Evolutionary conservation across 2,329 filamentous ascomycete species (phyloP).

Genomic region (Beauveria pseudobassiana): DNA sequence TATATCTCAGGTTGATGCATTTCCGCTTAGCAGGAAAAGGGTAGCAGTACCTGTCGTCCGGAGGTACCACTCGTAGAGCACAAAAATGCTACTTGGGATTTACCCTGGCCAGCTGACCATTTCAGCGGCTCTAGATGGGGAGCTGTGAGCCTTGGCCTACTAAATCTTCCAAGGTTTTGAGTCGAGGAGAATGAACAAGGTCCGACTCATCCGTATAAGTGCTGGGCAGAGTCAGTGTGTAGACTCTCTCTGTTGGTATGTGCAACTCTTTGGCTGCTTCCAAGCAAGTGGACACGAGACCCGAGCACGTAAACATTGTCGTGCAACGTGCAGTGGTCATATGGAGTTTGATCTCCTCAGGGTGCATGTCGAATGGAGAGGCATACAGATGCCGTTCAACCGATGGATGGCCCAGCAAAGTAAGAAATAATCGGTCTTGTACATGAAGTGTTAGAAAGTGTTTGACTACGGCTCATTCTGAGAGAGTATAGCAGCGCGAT

Average conservation of each 20-base stretch:
- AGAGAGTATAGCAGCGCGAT: not conserved
- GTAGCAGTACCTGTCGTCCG: slow-evolving; percentile 9
- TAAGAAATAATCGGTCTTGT: not conserved
- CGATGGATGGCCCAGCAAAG: not conserved
- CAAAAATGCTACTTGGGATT: slow-evolving; percentile 4
- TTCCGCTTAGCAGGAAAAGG: too few relatives aligned
- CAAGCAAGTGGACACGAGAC: not conserved
- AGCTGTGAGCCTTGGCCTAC: not conserved
- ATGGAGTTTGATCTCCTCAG: not conserved
- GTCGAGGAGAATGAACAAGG: not conserved
- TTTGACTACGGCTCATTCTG: too few relatives aligned
- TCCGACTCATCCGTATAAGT: not conserved
- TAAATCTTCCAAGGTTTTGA: not conserved
- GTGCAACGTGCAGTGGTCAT: not conserved
- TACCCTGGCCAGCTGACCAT: not conserved
- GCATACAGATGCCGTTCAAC: not conserved
- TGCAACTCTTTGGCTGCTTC: not conserved
- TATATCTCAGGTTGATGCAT: not conserved
- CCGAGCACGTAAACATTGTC: not conserved
- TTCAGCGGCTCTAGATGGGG: not conserved
- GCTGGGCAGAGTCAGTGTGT: not conserved
- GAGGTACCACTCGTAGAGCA: slow-evolving; percentile 14
- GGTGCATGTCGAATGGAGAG: not conserved
- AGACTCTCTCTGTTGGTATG: not conserved
- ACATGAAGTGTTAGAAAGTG: not conserved